phyloP scores from a whole-genome alignment of 805 yeast species.

The Scheffersomyces lignosus region DNA sequence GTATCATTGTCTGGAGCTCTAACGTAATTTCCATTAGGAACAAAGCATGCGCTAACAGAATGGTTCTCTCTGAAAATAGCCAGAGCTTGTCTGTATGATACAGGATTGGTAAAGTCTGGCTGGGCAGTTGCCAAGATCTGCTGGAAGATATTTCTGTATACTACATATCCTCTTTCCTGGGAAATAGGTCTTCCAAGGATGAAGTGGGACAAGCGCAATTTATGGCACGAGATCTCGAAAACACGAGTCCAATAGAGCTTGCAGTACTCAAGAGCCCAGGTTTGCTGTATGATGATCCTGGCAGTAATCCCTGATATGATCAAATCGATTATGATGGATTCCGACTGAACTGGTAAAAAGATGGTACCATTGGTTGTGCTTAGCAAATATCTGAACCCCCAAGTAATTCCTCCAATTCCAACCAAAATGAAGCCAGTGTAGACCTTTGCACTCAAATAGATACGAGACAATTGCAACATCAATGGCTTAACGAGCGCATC shows the following conservation, averaged over 20 bases:
- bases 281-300: slow-evolving; percentile 6
- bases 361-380: slow-evolving; percentile 12
- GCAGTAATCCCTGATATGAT: neutral
- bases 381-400: slow-evolving; percentile 36
- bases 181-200: slow-evolving; percentile 62
- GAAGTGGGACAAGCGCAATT: slow-evolving; percentile 78
- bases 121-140: slow-evolving; percentile 36
- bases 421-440: slow-evolving; percentile 70
- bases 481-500: slow-evolving; percentile 84
- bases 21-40: slow-evolving; percentile 78
- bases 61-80: slow-evolving; percentile 44
- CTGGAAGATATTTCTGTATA: slow-evolving; percentile 52
- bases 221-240: slow-evolving; percentile 54
- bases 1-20: slow-evolving; percentile 88
- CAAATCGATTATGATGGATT: neutral
- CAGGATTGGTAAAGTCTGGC: slow-evolving; percentile 63
- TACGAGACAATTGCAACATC: slow-evolving; percentile 67
- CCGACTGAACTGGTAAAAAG: slow-evolving; percentile 27
- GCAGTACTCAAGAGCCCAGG: slow-evolving; percentile 28
- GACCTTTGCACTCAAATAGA: slow-evolving; percentile 68
- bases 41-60: slow-evolving; percentile 53
- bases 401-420: slow-evolving; percentile 72
- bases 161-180: slow-evolving; percentile 67
- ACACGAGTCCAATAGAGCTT: slow-evolving; percentile 61
- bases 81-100: slow-evolving; percentile 46